Evolutionary conservation across 2,329 filamentous ascomycete species (phyloP), one percentile per base, ranked within the genome.

Genomic region (Mariannaea sp.): DNA sequence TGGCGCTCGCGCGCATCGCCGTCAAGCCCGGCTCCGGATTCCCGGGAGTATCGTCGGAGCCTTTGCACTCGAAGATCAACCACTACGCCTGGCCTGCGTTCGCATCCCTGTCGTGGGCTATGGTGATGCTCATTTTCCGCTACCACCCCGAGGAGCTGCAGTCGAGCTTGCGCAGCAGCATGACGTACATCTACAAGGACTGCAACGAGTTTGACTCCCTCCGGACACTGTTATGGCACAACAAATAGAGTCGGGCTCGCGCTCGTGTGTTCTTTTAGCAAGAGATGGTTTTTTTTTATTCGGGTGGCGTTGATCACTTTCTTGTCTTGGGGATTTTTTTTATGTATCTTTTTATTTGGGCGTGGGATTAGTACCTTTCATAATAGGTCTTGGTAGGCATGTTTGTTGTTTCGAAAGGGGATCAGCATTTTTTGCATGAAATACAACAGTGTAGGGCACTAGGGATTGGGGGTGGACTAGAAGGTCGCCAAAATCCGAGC

Each of bases 131-230:
- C 76, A 75, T 99, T 56, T 99, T 97, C 78, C 84, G 89, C 65
- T 90, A 89, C 83, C 87, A 97, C 76, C 92, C 94, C 5, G 90
- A 95, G 66, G 90, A 89, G 51, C 82, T 99, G 69, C 94, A 97
- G 80, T 85, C 87, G 55, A 97, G 92, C 72, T 75, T 99, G 79
- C 83, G 91, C 71, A 92, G 86, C 75, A 97, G 92, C 77, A 99
- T 99, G 94, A 90, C 85, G 65, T 99, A 99, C 70, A 96, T 99
- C 79, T 99, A 93, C 71, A 81, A 85, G 54, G 89, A 97, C 72
- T 91, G 89, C 59, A 89, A 97, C 68, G 81, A 89, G 54, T 99
- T 93, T 91, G 89, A 96, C 68, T 89, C 87, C 32, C 77, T 96
- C 69, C 79, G 88, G 71, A 97, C 87, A 62, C 85, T 97, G 66